Evolutionary conservation across 2,329 filamentous ascomycete species (phyloP).

Genomic region (Tolypocladium ovalisporum): DNA sequence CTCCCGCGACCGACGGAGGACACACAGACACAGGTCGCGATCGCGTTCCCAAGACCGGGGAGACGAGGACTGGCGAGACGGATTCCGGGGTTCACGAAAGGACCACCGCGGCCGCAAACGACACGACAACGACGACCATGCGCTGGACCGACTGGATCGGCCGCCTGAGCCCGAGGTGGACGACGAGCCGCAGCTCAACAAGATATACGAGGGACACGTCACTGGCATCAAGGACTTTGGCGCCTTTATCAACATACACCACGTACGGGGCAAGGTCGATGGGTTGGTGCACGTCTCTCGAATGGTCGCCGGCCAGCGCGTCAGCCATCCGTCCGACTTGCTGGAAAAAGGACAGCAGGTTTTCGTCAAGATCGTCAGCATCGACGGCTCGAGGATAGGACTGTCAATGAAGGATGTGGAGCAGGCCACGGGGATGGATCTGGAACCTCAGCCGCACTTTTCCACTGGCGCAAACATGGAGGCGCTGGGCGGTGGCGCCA

Average conservation of each 20-base stretch:
- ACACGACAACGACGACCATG: conserved; percentile 30
- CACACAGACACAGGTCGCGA: conserved; percentile 23
- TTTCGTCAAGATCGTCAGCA: conserved; percentile 84
- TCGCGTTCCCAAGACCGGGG: conserved; percentile 26
- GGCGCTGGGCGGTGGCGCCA: conserved; percentile 55
- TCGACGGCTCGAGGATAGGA: conserved; percentile 72
- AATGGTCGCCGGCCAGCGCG: conserved; percentile 71
- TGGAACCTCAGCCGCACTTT: conserved; percentile 67
- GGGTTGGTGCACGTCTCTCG: conserved; percentile 90
- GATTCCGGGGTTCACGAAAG: conserved; percentile 18
- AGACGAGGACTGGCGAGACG: conserved; percentile 35
- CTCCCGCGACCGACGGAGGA: conserved; percentile 28
- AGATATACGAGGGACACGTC: conserved; percentile 82
- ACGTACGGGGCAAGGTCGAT: conserved; percentile 79
- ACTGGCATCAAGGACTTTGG: conserved; percentile 94
- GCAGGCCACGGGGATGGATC: conserved; percentile 73
- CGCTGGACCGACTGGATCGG: conserved; percentile 49
- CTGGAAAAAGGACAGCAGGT: conserved; percentile 71
- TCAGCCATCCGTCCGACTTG: conserved; percentile 86
- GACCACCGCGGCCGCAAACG: conserved; percentile 25
- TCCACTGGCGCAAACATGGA: conserved; percentile 87
- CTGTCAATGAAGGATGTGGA: conserved; percentile 97
- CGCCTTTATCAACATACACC: conserved; percentile 84
- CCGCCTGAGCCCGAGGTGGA: conserved; percentile 67
- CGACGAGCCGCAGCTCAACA: conserved; percentile 68